Evolutionary conservation across 2,329 filamentous ascomycete genomes (phyloP), one percentile per base, ranked within the genome.

Genomic region (Neophaeococcomyces aloes): DNA sequence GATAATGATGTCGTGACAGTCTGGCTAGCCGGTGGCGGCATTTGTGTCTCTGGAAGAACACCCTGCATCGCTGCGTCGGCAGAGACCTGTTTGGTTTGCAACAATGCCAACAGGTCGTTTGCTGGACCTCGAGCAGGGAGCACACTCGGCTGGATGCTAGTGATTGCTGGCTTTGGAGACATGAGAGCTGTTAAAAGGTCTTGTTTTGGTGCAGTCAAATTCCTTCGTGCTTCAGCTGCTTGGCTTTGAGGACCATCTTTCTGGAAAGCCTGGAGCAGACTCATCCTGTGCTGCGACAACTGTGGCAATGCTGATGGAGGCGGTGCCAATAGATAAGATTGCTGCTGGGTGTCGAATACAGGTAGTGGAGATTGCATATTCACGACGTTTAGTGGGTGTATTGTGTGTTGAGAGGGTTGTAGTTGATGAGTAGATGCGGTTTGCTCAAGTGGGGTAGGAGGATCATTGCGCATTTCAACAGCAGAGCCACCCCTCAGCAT

Each of bases 181-280:
- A 17, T 38, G 15, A 44, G 38, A 3, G 34, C 41, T 3, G 33
- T 33, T 10, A 44, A 25, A 15, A 44, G 41, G 30, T 30, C 17
- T 30, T 44, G 41, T 18, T 44, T 44, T 7, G 41, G 19, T n/a
- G 41, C 11, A 7, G 33, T 32, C 13, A 44, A 25, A n/a, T 37
- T 32, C 13, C n/a, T 29, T 29, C 19, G 19, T 13, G 14, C 32
- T 6, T 7, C 18, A 2, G 13, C 27, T 11, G 32, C 10, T 18
- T 23, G 34, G n/a, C 58, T 58, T 11, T 51, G 42, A 18, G 51
- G 50, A 7, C 59, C 55, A 27, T 57, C 56, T 51, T 36, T 14
- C 7, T 71, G 79, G 63, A 81, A 79, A 1, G 72, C 67, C 52
- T 72, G 75, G 38, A 81, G 61, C 27, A 81, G 58, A n/a, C 68